These are phyloP conservation scores for Exutisphaerella laricina DNA, from an alignment of 2,329 filamentous ascomycete genomes.

Conservation along the genomic window DNA sequence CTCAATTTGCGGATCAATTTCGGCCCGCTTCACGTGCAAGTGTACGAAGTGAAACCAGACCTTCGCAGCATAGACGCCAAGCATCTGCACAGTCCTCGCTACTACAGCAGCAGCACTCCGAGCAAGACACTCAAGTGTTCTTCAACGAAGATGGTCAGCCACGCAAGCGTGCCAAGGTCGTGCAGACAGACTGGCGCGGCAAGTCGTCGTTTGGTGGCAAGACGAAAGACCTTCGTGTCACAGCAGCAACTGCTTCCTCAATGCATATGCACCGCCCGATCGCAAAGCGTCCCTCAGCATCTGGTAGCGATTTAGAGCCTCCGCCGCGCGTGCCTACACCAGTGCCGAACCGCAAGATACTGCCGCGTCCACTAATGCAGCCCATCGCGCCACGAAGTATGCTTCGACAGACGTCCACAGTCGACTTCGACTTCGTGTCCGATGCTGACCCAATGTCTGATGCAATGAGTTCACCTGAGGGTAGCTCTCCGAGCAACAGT, in stretches of 20 bases:
- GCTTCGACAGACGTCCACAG: slow-evolving; percentile 29
- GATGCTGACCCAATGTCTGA: slow-evolving; percentile 37
- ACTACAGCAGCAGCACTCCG: slow-evolving; percentile 11
- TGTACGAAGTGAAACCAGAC: slow-evolving; percentile 31
- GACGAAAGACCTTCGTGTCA: slow-evolving; percentile 69
- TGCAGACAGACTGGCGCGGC: slow-evolving; percentile 65
- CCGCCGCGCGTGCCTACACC: slow-evolving; percentile 73
- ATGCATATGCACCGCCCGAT: slow-evolving; percentile 78
- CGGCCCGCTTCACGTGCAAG: slow-evolving; percentile 33
- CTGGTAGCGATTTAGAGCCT: slow-evolving; percentile 58
- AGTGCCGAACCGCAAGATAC: slow-evolving; percentile 51
- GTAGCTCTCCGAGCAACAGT: slow-evolving; percentile 44
- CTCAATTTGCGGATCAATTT: slow-evolving; percentile 27
- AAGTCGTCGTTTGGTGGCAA: slow-evolving; percentile 63
- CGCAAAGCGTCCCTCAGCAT: slow-evolving; percentile 45
- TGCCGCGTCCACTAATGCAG: slow-evolving; percentile 25
- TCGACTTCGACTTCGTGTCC: slow-evolving; percentile 30
- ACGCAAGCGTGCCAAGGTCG: slow-evolving; percentile 76
- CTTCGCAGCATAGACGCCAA: slow-evolving; percentile 22
- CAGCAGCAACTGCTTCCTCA: slow-evolving; percentile 83
- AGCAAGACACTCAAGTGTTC: slow-evolving; percentile 18
- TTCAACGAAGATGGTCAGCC: slow-evolving; percentile 49
- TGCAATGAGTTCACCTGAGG: slow-evolving; percentile 42
- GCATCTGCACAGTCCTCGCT: slow-evolving; percentile 17
- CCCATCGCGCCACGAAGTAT: slow-evolving; percentile 25